Base-by-base conservation (phyloP, 192 early-diverging fungal species). In the Rhizophagus clarus region DNA sequence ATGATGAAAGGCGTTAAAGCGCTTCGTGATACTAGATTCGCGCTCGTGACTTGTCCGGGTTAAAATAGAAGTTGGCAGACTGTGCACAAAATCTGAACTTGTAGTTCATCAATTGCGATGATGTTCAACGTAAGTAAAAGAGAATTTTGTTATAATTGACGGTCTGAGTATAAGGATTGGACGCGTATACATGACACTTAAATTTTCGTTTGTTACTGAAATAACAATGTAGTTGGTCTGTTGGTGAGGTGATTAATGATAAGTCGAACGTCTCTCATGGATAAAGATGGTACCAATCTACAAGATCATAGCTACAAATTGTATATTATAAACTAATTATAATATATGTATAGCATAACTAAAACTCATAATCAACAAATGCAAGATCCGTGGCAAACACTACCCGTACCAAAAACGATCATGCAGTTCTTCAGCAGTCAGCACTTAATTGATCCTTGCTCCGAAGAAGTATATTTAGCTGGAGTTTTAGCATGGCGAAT, bases 231-330 rank as follows among this genome's bases (percentile, higher is more conserved):
- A 40, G 83, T 81, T 82, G 84, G 83, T 6, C 82, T 80, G 81
- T 84, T 49, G 68, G 60, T 11, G 45, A 77, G 15, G 70, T 84
- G 17, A 71, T 85, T 0, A 74, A 84, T 22, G 85, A 88, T 26
- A 88, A 86, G 28, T 63, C 89, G 76, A 86, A 20, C 26, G 82
- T 10, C 61, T 90, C 20, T 88, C 89, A 5, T 76, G 86, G 79
- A 86, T 90, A 1, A 86, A 87, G 26, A 82, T 86, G 12, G 84
- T 83, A 56, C 89, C 90, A 7, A n/a, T n/a, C n/a, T n/a, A n/a
- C n/a, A n/a, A n/a, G 89, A 90, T 74, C 89, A 91, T 73, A 88
- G 89, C 1, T 91, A 91, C 76, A 84, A 87, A 47, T 83, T 90
- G 71, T 90, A 90, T 51, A 49, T 11, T 70, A 32, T 79, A 26